These are phyloP conservation scores for Phycomyces nitens DNA, from an alignment of 192 early-diverging fungal species.

Conservation along the genomic window DNA sequence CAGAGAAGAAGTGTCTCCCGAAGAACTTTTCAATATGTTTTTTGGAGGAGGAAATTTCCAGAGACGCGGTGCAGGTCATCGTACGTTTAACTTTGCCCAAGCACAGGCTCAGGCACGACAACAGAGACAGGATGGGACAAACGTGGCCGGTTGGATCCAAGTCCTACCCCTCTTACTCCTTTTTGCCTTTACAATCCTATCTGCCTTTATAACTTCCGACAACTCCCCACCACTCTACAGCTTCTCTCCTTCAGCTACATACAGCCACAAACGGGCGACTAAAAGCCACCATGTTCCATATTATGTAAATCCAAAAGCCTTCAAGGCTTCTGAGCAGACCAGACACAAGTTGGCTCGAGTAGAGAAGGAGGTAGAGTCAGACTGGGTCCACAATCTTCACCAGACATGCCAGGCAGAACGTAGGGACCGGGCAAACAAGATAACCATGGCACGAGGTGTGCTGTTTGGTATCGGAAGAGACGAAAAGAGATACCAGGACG, in stretches of 20 bases:
- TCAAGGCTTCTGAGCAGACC: conserved; percentile 33
- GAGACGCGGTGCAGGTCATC: conserved; percentile 18
- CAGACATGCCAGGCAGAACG: conserved; percentile 64
- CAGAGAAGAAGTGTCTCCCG: conserved; percentile 73
- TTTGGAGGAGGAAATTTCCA: conserved; percentile 65
- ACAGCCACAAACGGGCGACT: conserved; percentile 55
- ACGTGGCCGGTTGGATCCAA: conserved; percentile 23
- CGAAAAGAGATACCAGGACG: conserved; percentile 56
- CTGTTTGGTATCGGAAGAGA: conserved; percentile 62
- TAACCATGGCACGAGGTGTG: conserved; percentile 61
- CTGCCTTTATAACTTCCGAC: conserved; percentile 47
- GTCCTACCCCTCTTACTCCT: conserved; percentile 78
- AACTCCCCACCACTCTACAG: conserved; percentile 52
- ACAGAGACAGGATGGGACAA: conserved; percentile 11
- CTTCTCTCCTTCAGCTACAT: conserved; percentile 48
- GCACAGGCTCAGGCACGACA: conserved; percentile 9
- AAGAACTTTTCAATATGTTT: conserved; percentile 96
- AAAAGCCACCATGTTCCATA: conserved; percentile 59
- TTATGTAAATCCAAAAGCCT: conserved; percentile 64
- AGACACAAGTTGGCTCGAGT: conserved; percentile 55
- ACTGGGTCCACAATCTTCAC: conserved; percentile 64
- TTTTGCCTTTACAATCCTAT: conserved; percentile 67
- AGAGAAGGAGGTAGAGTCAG: conserved; percentile 71
- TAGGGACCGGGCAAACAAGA: conserved; percentile 48
- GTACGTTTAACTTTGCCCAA: conserved; percentile 31